phyloP scores from a whole-genome alignment of 371 early-diverging fungal species.

The Funneliformis caledonium region DNA sequence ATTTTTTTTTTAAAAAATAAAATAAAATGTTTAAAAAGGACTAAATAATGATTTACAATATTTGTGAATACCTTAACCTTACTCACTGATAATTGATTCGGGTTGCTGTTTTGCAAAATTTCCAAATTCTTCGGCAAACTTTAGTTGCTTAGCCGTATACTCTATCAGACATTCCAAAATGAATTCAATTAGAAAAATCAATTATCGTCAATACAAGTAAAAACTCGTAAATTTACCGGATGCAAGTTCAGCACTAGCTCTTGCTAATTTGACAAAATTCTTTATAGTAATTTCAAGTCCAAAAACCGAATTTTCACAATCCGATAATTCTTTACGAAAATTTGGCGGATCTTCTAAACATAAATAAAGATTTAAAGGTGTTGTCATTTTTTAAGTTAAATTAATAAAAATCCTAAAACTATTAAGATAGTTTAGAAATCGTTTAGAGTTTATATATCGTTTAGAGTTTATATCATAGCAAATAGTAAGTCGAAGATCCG shows the following conservation, averaged over 20 bases:
- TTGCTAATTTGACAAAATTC: conserved; percentile 17
- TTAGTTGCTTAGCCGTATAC: conserved; percentile 28
- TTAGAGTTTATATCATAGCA: too few relatives aligned
- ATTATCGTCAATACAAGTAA: too few relatives aligned
- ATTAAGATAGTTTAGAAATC: too few relatives aligned
- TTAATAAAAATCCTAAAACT: too few relatives aligned
- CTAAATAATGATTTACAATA: neutral
- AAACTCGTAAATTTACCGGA: neutral
- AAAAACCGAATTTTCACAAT: conserved; percentile 18
- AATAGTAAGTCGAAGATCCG: too few relatives aligned
- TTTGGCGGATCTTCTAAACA: conserved; percentile 24
- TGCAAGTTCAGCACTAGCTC: conserved; percentile 29
- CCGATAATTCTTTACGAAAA: conserved; percentile 27
- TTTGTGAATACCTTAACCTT: neutral
- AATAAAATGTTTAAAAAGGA: neutral
- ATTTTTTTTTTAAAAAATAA: neutral
- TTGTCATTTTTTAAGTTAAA: neutral
- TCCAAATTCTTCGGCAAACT: conserved; percentile 28
- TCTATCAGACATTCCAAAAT: neutral
- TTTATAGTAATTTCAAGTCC: conserved; percentile 21
- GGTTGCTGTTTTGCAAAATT: conserved; percentile 34
- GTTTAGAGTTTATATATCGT: too few relatives aligned
- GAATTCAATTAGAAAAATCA: neutral
- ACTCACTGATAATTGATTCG: conserved; percentile 27
- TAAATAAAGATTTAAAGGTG: conserved; percentile 24